Percentiles rank a stretch among this genome's conserved stretches.
phyloP scores from a whole-genome alignment of 2,329 filamentous ascomycete species.

The Botrytis hyacinthi region DNA sequence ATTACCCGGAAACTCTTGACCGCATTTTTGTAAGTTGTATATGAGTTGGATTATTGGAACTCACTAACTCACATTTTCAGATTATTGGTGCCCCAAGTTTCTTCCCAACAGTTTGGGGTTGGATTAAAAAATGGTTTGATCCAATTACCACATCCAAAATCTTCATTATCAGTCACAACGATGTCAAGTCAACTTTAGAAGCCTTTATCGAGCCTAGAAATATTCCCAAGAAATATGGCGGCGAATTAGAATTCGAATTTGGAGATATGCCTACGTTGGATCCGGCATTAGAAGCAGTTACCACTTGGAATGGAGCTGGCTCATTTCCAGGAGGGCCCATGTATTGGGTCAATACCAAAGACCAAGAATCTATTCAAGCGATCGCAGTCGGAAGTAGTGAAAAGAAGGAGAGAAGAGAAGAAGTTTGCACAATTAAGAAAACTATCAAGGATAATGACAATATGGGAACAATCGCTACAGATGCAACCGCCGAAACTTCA shows the following conservation, averaged over 20 bases:
- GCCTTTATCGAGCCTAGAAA: slow-evolving; percentile 78
- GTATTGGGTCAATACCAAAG: slow-evolving; percentile 51
- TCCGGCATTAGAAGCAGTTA: slow-evolving; percentile 50
- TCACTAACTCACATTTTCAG: slow-evolving; percentile 38
- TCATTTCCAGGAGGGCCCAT: slow-evolving; percentile 56
- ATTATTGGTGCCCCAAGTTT: slow-evolving; percentile 88
- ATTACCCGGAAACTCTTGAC: slow-evolving; percentile 93
- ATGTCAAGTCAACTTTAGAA: slow-evolving; percentile 74
- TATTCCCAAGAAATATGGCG: slow-evolving; percentile 88
- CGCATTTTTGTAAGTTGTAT: slow-evolving; percentile 57
- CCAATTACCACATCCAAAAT: slow-evolving; percentile 95
- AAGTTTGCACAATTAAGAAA: slow-evolving; percentile 31
- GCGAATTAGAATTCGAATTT: slow-evolving; percentile 78
- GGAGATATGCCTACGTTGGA: slow-evolving; percentile 76
- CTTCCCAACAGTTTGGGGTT: slow-evolving; percentile 91
- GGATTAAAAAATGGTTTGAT: slow-evolving; percentile 95
- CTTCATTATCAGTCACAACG: slow-evolving; percentile 74
- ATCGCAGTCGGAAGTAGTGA: slow-evolving; percentile 51
- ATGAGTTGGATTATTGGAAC: not conserved
- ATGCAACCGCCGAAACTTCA: not conserved
- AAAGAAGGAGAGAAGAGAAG: slow-evolving; percentile 47
- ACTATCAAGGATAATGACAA: not conserved
- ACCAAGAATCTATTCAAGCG: slow-evolving; percentile 48
- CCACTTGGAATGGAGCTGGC: slow-evolving; percentile 51
- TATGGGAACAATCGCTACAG: not conserved